phyloP scores from a whole-genome alignment of 148 eudicot species.

The Silene latifolia region DNA sequence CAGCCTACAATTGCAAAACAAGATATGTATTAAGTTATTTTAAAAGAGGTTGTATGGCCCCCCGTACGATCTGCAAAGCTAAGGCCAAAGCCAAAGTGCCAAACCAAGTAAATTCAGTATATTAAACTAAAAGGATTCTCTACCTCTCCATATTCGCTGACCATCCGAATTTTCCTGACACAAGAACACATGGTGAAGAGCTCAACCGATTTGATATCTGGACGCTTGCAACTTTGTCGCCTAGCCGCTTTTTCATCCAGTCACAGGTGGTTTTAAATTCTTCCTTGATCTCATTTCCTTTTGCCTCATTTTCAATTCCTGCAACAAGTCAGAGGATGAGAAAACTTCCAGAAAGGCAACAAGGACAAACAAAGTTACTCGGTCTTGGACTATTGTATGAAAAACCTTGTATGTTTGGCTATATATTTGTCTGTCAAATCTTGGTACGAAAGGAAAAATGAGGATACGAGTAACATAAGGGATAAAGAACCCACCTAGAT shows the following conservation, averaged over 20 bases:
- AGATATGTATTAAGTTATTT: background rate
- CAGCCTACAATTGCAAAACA: constrained; percentile 46
- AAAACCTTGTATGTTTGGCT: background rate
- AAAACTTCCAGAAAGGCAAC: background rate
- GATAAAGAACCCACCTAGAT: constrained; percentile 57
- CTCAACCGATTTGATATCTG: constrained; percentile 86
- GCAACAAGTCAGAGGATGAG: constrained; percentile 8
- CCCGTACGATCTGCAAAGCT: background rate
- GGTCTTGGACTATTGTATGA: background rate
- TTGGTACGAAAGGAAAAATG: background rate
- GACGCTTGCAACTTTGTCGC: constrained; percentile 90
- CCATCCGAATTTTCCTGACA: constrained; percentile 87
- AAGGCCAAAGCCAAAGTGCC: too few species aligned
- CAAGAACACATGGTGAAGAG: constrained; percentile 92
- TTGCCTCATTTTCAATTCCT: constrained; percentile 84
- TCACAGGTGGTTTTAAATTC: constrained; percentile 87
- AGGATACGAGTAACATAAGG: background rate
- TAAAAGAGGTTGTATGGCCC: background rate
- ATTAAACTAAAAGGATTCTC: background rate
- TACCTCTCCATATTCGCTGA: constrained; percentile 99
- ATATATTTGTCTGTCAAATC: too few species aligned
- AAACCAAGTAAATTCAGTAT: too few species aligned
- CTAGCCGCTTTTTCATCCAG: constrained; percentile 87
- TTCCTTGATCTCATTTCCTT: constrained; percentile 66
- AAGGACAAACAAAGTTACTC: background rate